phyloP scores from a whole-genome alignment of 2,329 filamentous ascomycete species.

The Tolypocladium sp. region DNA sequence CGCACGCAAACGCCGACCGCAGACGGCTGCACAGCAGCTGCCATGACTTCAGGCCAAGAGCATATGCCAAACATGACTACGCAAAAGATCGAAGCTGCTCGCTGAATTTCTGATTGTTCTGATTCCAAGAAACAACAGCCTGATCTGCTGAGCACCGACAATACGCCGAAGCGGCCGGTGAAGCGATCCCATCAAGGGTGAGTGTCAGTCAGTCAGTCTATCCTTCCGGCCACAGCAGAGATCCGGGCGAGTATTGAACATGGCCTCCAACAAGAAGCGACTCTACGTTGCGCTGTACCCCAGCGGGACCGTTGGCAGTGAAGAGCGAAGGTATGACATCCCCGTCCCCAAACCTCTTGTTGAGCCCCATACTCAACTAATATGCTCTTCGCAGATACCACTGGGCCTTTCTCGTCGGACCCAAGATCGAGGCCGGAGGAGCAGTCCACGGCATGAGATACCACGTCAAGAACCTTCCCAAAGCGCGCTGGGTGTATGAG shows the following conservation, averaged over 20 bases:
- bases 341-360: neutral
- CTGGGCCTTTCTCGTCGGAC: conserved; percentile 19
- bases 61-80: neutral
- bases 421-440: conserved; percentile 10
- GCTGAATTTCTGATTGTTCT: neutral
- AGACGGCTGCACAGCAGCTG: neutral
- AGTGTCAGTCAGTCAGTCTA: no score
- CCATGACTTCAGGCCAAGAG: neutral
- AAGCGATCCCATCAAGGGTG: neutral
- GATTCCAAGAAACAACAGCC: neutral
- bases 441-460: conserved; percentile 17
- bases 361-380: neutral
- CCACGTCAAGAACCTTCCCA: conserved; percentile 18
- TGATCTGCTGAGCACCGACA: neutral
- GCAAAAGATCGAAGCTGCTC: neutral
- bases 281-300: conserved; percentile 23
- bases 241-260: neutral
- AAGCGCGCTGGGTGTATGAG: conserved; percentile 16
- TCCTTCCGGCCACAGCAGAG: neutral
- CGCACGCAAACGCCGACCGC: neutral
- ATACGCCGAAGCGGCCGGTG: neutral
- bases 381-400: conserved; percentile 13
- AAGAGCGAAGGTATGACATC: conserved; percentile 13
- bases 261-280: conserved; percentile 14
- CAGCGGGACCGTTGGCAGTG: conserved; percentile 11